phyloP scores from a whole-genome alignment of 2,329 filamentous ascomycete species.

The Epichloe aotearoae region DNA sequence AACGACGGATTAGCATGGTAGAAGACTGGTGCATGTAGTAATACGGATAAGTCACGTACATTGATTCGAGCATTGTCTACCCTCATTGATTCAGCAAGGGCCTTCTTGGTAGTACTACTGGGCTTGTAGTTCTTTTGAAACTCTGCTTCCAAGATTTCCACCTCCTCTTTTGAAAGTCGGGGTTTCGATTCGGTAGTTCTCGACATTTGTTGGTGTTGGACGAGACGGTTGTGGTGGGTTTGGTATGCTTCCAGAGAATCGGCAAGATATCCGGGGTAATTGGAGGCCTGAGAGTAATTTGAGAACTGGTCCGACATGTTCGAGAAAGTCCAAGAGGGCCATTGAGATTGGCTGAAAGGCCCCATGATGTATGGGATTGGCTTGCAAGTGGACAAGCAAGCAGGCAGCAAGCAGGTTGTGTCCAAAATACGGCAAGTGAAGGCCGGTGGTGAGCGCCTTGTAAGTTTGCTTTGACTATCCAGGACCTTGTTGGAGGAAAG shows the following conservation, averaged over 20 bases:
- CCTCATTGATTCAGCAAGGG: conserved; percentile 46
- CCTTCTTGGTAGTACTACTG: conserved; percentile 46
- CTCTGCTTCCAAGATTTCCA: conserved; percentile 45
- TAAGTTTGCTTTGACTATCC: neutral
- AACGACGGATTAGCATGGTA: neutral
- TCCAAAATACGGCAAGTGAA: too few relatives aligned
- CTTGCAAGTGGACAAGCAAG: neutral
- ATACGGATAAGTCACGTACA: conserved; percentile 24
- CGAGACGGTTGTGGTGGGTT: conserved; percentile 22
- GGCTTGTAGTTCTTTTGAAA: conserved; percentile 54
- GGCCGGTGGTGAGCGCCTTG: neutral
- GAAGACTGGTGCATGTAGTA: neutral
- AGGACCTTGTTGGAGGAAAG: neutral
- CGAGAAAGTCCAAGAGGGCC: conserved; percentile 23
- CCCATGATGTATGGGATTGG: conserved; percentile 13
- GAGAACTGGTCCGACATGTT: conserved; percentile 16
- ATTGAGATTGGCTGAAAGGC: conserved; percentile 22
- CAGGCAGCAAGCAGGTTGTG: neutral
- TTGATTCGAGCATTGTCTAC: conserved; percentile 53
- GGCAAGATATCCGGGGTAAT: conserved; percentile 23
- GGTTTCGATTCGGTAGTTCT: conserved; percentile 36
- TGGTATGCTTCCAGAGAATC: conserved; percentile 27
- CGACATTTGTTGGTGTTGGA: conserved; percentile 25
- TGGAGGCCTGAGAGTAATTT: conserved; percentile 20
- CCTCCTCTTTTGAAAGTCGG: conserved; percentile 44